Evolutionary conservation across 495 filamentous ascomycete genomes (phyloP).

Genomic region (Jackrogersella multiformis): DNA sequence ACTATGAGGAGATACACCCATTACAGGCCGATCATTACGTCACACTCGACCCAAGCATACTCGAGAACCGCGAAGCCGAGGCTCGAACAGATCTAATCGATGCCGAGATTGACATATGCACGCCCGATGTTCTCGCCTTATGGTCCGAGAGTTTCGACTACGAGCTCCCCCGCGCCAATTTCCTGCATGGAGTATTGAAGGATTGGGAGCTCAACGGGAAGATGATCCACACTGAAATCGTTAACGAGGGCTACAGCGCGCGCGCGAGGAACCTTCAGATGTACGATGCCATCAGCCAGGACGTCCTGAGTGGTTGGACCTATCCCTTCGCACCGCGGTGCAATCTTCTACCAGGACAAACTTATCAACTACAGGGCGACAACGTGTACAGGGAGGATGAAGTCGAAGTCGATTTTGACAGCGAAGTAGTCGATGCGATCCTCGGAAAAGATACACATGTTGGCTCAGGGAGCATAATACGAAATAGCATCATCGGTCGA

Average conservation of each 20-base stretch:
- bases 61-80: constrained; percentile 76
- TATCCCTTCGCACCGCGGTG: constrained; percentile 92
- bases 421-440: constrained; percentile 65
- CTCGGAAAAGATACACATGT: constrained; percentile 81
- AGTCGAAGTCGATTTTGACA: constrained; percentile 65
- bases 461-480: constrained; percentile 72
- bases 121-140: constrained; percentile 89
- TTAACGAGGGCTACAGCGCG: constrained; percentile 81
- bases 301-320: constrained; percentile 88
- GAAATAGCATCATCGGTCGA: constrained; percentile 80
- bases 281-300: constrained; percentile 90
- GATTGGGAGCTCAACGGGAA: constrained; percentile 97
- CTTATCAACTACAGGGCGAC: constrained; percentile 75
- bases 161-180: constrained; percentile 85
- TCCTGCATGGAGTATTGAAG: constrained; percentile 89
- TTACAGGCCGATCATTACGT: constrained; percentile 63
- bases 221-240: constrained; percentile 89
- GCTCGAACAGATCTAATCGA: constrained; percentile 90
- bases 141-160: constrained; percentile 99
- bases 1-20: constrained; percentile 83
- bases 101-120: constrained; percentile 97
- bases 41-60: constrained; percentile 69
- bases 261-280: constrained; percentile 84
- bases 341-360: constrained; percentile 80
- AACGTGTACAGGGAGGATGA: constrained; percentile 76